Evolutionary conservation across 31 red algal species (phyloP).

Genomic region (Pterothamnion heteromorphum): DNA sequence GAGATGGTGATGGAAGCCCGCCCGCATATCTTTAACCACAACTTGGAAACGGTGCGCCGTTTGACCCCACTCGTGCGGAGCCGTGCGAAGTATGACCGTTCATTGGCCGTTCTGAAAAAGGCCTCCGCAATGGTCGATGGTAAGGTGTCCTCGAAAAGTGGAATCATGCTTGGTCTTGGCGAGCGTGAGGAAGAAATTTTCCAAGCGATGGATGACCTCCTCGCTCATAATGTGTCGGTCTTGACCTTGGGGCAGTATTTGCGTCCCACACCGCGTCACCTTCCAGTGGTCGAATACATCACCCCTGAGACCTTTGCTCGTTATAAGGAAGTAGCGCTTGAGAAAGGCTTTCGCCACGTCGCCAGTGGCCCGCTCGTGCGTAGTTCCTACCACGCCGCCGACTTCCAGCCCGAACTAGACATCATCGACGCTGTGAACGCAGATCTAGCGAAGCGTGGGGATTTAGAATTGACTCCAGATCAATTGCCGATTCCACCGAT

Average conservation of each 20-base stretch:
- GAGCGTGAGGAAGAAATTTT: slow-evolving; percentile 70
- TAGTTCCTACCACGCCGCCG: slow-evolving; percentile 75
- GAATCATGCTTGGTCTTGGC: slow-evolving; percentile 86
- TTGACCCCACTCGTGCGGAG: slow-evolving; percentile 73
- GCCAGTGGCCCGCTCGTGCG: slow-evolving; percentile 85
- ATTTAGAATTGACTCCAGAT: not conserved
- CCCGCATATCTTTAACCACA: slow-evolving; percentile 84
- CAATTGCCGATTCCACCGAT: not conserved
- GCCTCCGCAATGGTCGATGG: slow-evolving; percentile 54
- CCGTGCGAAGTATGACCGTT: slow-evolving; percentile 72
- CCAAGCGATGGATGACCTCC: slow-evolving; percentile 61
- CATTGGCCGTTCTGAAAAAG: slow-evolving; percentile 60
- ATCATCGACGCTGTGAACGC: not conserved
- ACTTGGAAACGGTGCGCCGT: slow-evolving; percentile 83
- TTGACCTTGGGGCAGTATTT: slow-evolving; percentile 91
- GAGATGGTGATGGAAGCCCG: slow-evolving; percentile 61
- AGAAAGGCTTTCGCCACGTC: slow-evolving; percentile 81
- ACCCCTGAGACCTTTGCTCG: slow-evolving; percentile 83
- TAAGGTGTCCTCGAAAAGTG: slow-evolving; percentile 74
- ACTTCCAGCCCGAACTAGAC: slow-evolving; percentile 28
- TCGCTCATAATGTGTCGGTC: slow-evolving; percentile 68
- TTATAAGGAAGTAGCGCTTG: slow-evolving; percentile 66
- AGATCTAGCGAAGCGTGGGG: not conserved
- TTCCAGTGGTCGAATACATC: slow-evolving; percentile 90
- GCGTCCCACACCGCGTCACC: slow-evolving; percentile 71